A percentile compares a stretch with the other conserved stretches of the same genome.
Evolutionary conservation across 345 rosid genomes (phyloP).

Genomic region (Dimocarpus longan): DNA sequence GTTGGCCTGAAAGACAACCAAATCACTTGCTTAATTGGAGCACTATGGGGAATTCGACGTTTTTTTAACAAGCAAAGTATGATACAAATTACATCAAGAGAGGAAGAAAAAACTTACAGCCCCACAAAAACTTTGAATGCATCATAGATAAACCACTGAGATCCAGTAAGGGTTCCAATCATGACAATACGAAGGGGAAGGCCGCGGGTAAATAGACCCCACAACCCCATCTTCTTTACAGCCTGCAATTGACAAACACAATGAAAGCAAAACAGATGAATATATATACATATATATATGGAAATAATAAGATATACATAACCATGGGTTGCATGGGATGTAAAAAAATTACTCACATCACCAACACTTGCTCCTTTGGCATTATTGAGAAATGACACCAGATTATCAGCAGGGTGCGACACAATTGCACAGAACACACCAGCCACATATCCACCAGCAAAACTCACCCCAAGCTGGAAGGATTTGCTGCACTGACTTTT

Average conservation of each 20-base stretch:
- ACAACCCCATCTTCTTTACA: conserved; percentile 64
- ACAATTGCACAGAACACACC: conserved; percentile 88
- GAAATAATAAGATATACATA: background rate
- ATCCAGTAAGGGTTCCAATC: conserved; percentile 95
- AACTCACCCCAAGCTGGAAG: conserved; percentile 90
- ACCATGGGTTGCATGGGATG: background rate
- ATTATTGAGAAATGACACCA: conserved; percentile 97
- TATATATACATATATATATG: background rate
- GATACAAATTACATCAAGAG: background rate
- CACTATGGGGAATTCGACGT: background rate
- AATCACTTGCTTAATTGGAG: conserved; percentile 13
- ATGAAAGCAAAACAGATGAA: conserved; percentile 12
- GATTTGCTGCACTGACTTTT: conserved; percentile 78
- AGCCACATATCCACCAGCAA: conserved; percentile 90
- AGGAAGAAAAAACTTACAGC: conserved; percentile 60
- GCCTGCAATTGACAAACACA: conserved; percentile 54
- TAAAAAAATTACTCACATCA: conserved; percentile 58
- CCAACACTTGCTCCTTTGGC: conserved; percentile 86
- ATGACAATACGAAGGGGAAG: conserved; percentile 94
- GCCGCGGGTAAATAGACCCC: conserved; percentile 88
- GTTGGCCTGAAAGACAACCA: conserved; percentile 49
- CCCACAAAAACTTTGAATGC: conserved; percentile 91
- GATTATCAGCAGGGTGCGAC: conserved; percentile 95
- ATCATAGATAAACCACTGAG: conserved; percentile 95
- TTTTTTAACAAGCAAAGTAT: background rate